Percentiles rank a stretch among this genome's conserved stretches.
These are phyloP conservation scores for Polychytrium aggregatum DNA, from an alignment of 192 early-diverging fungal genomes.

Conservation along the genomic window DNA sequence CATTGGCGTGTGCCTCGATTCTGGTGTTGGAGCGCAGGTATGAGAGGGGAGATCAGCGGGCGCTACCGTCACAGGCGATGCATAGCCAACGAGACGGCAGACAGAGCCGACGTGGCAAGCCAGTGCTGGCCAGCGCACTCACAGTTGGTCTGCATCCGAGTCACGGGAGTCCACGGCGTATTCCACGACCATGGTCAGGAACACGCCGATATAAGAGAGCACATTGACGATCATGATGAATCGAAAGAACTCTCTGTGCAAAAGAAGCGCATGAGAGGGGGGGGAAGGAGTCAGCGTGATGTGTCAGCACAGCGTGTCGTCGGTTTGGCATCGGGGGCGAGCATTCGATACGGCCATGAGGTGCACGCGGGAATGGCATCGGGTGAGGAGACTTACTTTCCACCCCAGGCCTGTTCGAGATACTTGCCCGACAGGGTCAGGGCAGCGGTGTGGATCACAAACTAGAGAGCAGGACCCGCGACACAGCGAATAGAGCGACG, in stretches of 20 bases:
- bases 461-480: slow-evolving; percentile 10
- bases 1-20: slow-evolving; percentile 52
- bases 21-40: slow-evolving; percentile 11
- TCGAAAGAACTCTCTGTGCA: slow-evolving; percentile 53
- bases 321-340: too few species aligned
- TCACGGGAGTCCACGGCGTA: too few species aligned
- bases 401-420: slow-evolving; percentile 76
- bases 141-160: slow-evolving; percentile 40
- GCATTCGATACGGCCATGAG: too few species aligned
- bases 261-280: background rate
- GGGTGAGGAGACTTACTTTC: slow-evolving; percentile 17
- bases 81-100: background rate
- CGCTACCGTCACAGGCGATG: background rate
- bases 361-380: too few species aligned
- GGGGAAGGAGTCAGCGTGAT: background rate
- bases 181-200: slow-evolving; percentile 40
- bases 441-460: slow-evolving; percentile 22
- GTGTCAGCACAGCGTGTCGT: background rate
- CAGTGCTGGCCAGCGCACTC: slow-evolving; percentile 30
- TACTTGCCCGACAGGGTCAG: slow-evolving; percentile 59
- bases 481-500: background rate
- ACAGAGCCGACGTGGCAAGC: background rate
- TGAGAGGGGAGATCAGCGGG: background rate
- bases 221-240: slow-evolving; percentile 48
- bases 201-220: slow-evolving; percentile 37